Percentiles rank a stretch among this genome's conserved stretches.
Evolutionary conservation across 2,329 filamentous ascomycete species (phyloP).

Genomic region (Curvularia spicifera): DNA sequence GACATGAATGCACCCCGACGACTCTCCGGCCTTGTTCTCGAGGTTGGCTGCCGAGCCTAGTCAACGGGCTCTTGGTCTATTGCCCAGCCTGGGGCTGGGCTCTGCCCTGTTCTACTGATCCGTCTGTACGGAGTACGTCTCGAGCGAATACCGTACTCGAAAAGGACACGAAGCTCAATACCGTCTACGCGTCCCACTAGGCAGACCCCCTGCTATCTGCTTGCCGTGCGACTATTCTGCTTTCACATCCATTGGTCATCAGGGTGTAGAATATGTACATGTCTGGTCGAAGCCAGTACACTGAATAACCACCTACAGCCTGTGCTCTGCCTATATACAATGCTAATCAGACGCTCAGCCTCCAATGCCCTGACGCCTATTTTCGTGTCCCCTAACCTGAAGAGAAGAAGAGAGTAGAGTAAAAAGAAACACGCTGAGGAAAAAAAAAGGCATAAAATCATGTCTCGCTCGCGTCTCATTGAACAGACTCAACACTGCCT

Average conservation of each 20-base stretch:
- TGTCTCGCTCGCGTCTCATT: background rate
- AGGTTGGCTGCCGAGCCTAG: background rate
- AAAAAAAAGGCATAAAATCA: background rate
- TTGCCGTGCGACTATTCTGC: background rate
- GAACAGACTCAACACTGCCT: constrained; percentile 24
- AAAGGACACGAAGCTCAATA: constrained; percentile 21
- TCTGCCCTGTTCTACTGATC: background rate
- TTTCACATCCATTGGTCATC: background rate
- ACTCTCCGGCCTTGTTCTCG: background rate
- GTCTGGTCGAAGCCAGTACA: background rate
- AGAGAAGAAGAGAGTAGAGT: background rate
- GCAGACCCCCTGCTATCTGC: constrained; percentile 19
- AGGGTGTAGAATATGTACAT: background rate
- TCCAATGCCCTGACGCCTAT: background rate
- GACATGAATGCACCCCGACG: background rate
- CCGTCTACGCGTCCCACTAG: constrained; percentile 17
- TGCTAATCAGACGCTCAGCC: background rate
- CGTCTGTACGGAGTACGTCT: background rate
- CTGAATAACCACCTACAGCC: background rate
- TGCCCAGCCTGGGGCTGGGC: background rate
- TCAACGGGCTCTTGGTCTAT: background rate
- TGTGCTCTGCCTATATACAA: background rate
- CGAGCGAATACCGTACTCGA: background rate
- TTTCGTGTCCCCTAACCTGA: background rate
- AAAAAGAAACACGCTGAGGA: background rate